A percentile compares a stretch with the other conserved stretches of the same genome.
Evolutionary conservation across 2,329 filamentous ascomycete species (phyloP).

Genomic region (Bipolaris oryzae): DNA sequence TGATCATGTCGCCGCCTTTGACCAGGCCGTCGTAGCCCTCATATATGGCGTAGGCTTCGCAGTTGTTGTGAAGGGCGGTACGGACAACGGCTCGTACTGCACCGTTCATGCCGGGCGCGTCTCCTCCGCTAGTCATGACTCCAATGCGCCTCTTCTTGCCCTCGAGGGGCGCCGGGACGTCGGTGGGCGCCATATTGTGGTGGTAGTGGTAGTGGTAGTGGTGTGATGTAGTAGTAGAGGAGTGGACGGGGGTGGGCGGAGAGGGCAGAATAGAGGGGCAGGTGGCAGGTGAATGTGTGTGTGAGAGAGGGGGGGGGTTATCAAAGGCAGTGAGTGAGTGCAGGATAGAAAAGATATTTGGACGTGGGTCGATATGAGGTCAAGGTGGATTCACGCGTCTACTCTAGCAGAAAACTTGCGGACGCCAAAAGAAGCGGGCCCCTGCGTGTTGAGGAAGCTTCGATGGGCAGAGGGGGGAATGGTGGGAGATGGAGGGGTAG

Average conservation of each 20-base stretch:
- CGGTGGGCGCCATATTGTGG: slow-evolving; percentile 37
- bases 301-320: slow-evolving; percentile 9
- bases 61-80: slow-evolving; percentile 79
- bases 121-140: slow-evolving; percentile 92
- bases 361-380: slow-evolving; percentile 33
- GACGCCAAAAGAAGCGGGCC: slow-evolving; percentile 28
- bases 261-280: slow-evolving; percentile 1
- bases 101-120: slow-evolving; percentile 94
- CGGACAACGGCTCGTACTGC: slow-evolving; percentile 89
- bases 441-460: slow-evolving; percentile 30
- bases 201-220: background rate
- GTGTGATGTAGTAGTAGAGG: slow-evolving; percentile 7
- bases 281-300: slow-evolving; percentile 6
- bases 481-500: slow-evolving; percentile 15
- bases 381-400: slow-evolving; percentile 27
- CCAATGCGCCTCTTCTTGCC: slow-evolving; percentile 71
- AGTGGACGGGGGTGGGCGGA: background rate
- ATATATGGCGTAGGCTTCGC: slow-evolving; percentile 63
- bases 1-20: slow-evolving; percentile 84
- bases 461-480: slow-evolving; percentile 6
- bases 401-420: slow-evolving; percentile 23
- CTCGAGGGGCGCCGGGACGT: slow-evolving; percentile 45
- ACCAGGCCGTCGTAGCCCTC: slow-evolving; percentile 97
- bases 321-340: slow-evolving; percentile 11
- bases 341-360: slow-evolving; percentile 15